Evolutionary conservation across 805 yeast genomes (phyloP), one percentile per base, ranked within the genome.

Genomic region (Sungouiella thailandica): DNA sequence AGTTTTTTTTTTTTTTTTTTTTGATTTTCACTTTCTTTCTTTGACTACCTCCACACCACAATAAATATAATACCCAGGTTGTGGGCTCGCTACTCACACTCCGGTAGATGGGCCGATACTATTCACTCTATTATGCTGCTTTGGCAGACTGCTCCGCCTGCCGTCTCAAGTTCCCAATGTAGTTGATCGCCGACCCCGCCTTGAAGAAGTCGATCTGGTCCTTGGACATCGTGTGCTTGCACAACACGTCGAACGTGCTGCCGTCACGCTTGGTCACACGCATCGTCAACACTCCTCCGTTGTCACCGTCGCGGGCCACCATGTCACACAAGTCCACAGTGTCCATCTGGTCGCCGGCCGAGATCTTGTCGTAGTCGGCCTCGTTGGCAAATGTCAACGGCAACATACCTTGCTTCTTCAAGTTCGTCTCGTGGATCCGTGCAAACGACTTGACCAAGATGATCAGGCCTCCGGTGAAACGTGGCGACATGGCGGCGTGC

Each of bases 321-420:
- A 75, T 50, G 44, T 75, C 78, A 23, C 59, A 41, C 38, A 61
- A 62, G 40, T 69, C 73, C 29, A 55, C 46, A 12, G 43, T 40
- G 8, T 61, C 45, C 14, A 50, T 39, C 29, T 38, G 38, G 26
- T 93, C 97, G 45, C 93, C 86, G 23, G 89, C 70, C 32, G 76
- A 60, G 38, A 93, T 68, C 53, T 57, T 73, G 60, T 93, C 97
- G 58, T 90, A 93, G 55, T 93, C 98, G 23, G 73, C 65, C 57
- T 88, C 96, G 56, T 90, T 65, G 24, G 87, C 96, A 62, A 93
- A 93, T 17, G 95, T 85, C 55, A 93, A 68, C 23, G 98, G 98
- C 55, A 90, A 72, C 83, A 90, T 79, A 61, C 98, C 98, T 71
- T 93, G 98, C 65, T 93, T 93, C 74, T 90, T 93, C 67, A 90